Evolutionary conservation across 129 eudicot species (phyloP), one percentile per base, ranked within the genome.

Genomic region (Flaveria linearis): DNA sequence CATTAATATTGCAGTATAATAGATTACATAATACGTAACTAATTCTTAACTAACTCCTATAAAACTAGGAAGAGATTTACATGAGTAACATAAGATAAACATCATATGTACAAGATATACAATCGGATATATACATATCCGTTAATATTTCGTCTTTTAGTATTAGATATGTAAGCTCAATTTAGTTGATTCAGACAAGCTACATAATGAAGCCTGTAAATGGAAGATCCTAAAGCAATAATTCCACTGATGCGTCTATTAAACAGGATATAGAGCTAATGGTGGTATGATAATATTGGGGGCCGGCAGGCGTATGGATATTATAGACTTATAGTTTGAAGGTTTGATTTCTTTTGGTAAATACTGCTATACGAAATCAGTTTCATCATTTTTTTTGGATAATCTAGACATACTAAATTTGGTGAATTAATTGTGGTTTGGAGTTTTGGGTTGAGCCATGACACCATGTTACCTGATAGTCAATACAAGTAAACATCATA

Each of bases 121-220:
- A n/a, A n/a, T n/a, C n/a, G n/a, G n/a, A n/a, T n/a, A n/a, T n/a
- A n/a, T n/a, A n/a, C n/a, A n/a, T n/a, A n/a, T n/a, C n/a, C n/a
- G n/a, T n/a, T n/a, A n/a, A n/a, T n/a, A n/a, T 22, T 52, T 52
- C 47, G 52, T 50, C 41, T 51, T 66, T 52, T 51, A 52, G 9
- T 76, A 42, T 16, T 68, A 76, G 45, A 68, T 46, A 75, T 28
- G 71, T 7, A 7, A 46, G 69, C 47, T 20, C 53, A 75, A 4
- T 46, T 58, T 15, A 25, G 56, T 49, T 42, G 77, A 73, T 20
- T 60, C 56, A 57, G 47, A 58, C 7, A 62, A 61, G 12, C 47
- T 75, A 25, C 79, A 12, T 74, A 25, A 45, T n/a, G 28, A 61
- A 42, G 70, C 61, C 30, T 74, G 18, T 5, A 61, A 42, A 42